Base-by-base conservation (phyloP, 495 filamentous ascomycete genomes). In the Trichoderma parareesei region DNA sequence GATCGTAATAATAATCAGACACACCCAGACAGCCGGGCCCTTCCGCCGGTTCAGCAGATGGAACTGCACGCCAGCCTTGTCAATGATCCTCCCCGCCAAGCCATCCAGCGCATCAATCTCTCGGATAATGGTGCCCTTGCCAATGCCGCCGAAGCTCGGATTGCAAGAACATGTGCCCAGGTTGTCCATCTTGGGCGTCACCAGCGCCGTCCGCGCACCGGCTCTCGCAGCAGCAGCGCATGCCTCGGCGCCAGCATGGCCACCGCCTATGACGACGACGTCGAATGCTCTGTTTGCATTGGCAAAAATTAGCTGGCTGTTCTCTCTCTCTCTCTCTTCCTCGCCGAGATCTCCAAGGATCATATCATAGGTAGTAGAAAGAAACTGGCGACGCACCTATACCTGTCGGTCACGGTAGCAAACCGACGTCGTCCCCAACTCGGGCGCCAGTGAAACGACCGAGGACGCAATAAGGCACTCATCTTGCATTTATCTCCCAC, bases 151-250 rank as follows among this genome's bases (percentile, higher is more conserved):
- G 73, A 98, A 96, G 65, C 90, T 94, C 38, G 94, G 94, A 75
- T 98, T 98, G 79, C 94, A 98, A 62, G 93, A 97, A 77, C 95
- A 98, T 27, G 93, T 89, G 43, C 94, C 94, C 38, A 98, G 88
- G 70, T 97, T 96, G 61, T 91, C 86, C 64, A 92, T 71, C 65
- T 86, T 89, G 60, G 90, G 93, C 4, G 94, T 98, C 44, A 98
- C 82, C 64, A 98, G 83, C 5, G 90, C 92, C 5, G 94, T 98
- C 65, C 87, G 86, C 62, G 95, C 94, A 43, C 94, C 94, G 18
- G 89, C 85, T 38, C 94, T 88, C 43, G 94, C 94, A 6, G 95
- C 89, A 2, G 93, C 95, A n/a, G 94, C 89, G 66, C 89, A 93
- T 46, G 94, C 94, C 79, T 98, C 94, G 40, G 91, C 86, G 53